These are phyloP conservation scores for Suillus sp. DNA, from an alignment of 768 basidiomycete species.

Conservation along the genomic window DNA sequence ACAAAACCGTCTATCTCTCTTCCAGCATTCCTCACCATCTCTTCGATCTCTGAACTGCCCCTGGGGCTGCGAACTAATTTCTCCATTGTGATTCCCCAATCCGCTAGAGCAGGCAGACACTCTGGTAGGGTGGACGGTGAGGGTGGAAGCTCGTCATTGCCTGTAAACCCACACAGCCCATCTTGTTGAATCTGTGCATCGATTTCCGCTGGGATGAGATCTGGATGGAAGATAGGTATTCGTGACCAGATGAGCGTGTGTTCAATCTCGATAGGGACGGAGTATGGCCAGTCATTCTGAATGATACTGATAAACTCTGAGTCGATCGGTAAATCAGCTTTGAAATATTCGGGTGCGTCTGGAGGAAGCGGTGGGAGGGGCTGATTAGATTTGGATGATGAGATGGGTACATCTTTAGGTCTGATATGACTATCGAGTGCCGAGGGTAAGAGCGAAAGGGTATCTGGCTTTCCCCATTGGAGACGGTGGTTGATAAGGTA, in stretches of 20 bases:
- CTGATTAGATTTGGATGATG: background rate
- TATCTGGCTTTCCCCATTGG: slow-evolving; percentile 76
- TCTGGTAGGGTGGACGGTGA: slow-evolving; percentile 59
- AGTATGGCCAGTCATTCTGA: slow-evolving; percentile 89
- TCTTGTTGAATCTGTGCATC: slow-evolving; percentile 65
- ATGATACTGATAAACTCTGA: slow-evolving; percentile 66
- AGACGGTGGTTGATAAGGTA: slow-evolving; percentile 71
- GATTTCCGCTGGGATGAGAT: slow-evolving; percentile 53
- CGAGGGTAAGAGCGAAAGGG: slow-evolving; percentile 60
- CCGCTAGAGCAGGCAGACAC: slow-evolving; percentile 62
- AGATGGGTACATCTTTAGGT: background rate
- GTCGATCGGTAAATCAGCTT: slow-evolving; percentile 51
- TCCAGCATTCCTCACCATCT: slow-evolving; percentile 51
- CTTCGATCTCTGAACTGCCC: slow-evolving; percentile 56
- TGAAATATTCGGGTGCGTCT: slow-evolving; percentile 61
- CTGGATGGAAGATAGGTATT: slow-evolving; percentile 66
- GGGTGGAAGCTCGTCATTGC: slow-evolving; percentile 53
- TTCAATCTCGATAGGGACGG: slow-evolving; percentile 75
- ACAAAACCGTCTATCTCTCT: slow-evolving; percentile 66
- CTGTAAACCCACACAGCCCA: slow-evolving; percentile 84
- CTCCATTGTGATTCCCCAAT: slow-evolving; percentile 71
- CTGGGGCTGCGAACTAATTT: slow-evolving; percentile 54
- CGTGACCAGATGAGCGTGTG: slow-evolving; percentile 80
- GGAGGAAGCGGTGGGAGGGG: slow-evolving; percentile 34
- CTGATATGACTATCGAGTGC: slow-evolving; percentile 39